Evolutionary conservation across 768 basidiomycete genomes (phyloP).

Genomic region (Epithele typhae): DNA sequence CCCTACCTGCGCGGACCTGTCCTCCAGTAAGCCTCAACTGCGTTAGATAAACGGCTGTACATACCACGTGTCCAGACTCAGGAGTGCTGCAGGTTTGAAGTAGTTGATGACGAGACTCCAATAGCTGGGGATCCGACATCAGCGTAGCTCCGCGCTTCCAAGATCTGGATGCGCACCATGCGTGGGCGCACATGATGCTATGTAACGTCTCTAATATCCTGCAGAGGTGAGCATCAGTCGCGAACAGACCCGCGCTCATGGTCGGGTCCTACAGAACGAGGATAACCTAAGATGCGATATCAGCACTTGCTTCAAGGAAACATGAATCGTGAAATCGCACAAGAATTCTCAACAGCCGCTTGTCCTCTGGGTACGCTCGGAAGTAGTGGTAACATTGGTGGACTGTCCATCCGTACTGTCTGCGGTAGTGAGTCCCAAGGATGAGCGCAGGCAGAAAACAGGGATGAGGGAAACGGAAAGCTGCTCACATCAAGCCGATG

Average conservation of each 20-base stretch:
- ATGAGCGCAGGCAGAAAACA: not conserved
- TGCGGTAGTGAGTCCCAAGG: not conserved
- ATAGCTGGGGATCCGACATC: not conserved
- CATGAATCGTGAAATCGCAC: not conserved
- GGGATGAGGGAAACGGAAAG: not conserved
- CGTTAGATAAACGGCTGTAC: not conserved
- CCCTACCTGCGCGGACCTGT: no score
- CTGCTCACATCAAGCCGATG: slow-evolving; percentile 5
- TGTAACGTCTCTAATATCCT: slow-evolving; percentile 10
- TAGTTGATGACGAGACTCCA: slow-evolving; percentile 8
- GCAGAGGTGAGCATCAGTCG: not conserved
- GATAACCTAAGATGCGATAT: not conserved
- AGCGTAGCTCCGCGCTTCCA: not conserved
- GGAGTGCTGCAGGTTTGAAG: slow-evolving; percentile 7
- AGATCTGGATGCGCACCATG: no score
- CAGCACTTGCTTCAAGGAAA: no score
- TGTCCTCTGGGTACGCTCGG: slow-evolving; percentile 2
- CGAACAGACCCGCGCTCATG: not conserved
- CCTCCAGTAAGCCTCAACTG: no score
- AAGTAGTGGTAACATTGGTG: slow-evolving; percentile 8
- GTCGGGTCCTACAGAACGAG: not conserved
- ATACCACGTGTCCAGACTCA: slow-evolving; percentile 5
- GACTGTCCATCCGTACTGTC: slow-evolving; percentile 11
- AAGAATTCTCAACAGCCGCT: not conserved
- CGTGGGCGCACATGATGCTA: slow-evolving; percentile 5